Evolutionary conservation across 1,139 yeast species (phyloP), one percentile per base, ranked within the genome.

Genomic region (Pneumocystis jirovecii): DNA sequence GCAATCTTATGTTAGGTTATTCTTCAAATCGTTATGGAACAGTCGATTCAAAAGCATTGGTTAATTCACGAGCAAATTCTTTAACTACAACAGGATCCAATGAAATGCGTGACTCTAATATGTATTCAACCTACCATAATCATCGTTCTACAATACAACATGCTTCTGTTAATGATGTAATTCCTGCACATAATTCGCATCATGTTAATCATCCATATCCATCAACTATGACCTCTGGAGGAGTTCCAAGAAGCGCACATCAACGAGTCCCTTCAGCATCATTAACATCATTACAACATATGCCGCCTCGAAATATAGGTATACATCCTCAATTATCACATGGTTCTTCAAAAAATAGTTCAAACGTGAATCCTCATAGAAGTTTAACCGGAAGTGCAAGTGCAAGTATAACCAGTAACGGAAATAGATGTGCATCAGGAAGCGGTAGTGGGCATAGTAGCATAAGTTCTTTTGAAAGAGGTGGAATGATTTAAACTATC

Each of bases 21-120:
- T 50, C 57, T 50, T 50, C 57, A 50, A 50, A 50, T 50, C 57
- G 57, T 25, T 50, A 50, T 50, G 57, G 57, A 50, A 50, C 57
- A 10, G 57, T 50, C 8, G 57, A 50, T 50, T 50, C 57, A 15
- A 50, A 50, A 50, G 12, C 57, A 25, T 50, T 50, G 7, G 57
- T 50, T 29, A 50, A 50, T 50, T 50, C 57, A 4, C 31, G 57
- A 25, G 17, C 57, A 8, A 50, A 50, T 25, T 50, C 57, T 25
- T 12, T 50, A 50, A 50, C 57, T 50, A 50, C 57, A 25, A 4
- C 57, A 21, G 31, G 31, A 12, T 50, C 57, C 3, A 29, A 25
- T 25, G 57, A 50, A 25, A 50, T 25, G 7, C 57, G 57, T 50
- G 57, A 50, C 10, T 50, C 57, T 50, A 50, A 29, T 25, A 50